Evolutionary conservation across 2,329 filamentous ascomycete genomes (phyloP), one percentile per base, ranked within the genome.

Genomic region (Pseudogymnoascus verrucosus): DNA sequence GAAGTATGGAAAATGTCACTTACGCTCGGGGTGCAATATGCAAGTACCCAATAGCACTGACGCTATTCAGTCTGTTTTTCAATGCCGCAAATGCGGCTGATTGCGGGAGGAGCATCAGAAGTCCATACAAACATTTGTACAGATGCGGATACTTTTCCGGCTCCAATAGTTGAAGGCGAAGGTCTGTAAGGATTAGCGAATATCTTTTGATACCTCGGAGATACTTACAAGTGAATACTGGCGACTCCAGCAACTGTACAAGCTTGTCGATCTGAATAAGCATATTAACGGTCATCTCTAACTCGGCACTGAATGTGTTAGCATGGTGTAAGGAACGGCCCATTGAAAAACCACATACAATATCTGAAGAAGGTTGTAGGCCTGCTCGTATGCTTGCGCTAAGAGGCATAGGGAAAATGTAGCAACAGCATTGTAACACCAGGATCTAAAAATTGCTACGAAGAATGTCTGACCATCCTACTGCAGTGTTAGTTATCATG

Each of bases 261-360:
- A 99, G 83, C 75, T 99, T 99, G 76, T 99, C 95, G 69, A 99
- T 97, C 74, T 99, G 96, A 47, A 99, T 99, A 63, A 99, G 84
- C 77, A 97, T 96, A 70, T 96, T 96, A 69, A 99, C 95, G 0
- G 93, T 98, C 91, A 99, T 98, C 75, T 99, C 95, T 60, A 99
- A 81, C 71, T 99, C 95, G 65, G 91, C 95, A 76, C 91, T 96
- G 57, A 23, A 19, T 54, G 74, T 57, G 73, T 74, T 62, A 74
- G 70, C 47, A 64, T 11, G 26, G n/a, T 61, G 61, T 36, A 19
- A 23, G 3, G 40, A 31, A 23, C 10, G 6, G n/a, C 44, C 8
- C 26, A 5, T 21, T 47, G 11, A 37, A 31, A 26, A 11, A 39
- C 11, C 65, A 75, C 86, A 71, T 75, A 96, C 90, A 99, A 97